Base-by-base conservation (phyloP, 257 asterid genomes). In the Penstemon eatonii region DNA sequence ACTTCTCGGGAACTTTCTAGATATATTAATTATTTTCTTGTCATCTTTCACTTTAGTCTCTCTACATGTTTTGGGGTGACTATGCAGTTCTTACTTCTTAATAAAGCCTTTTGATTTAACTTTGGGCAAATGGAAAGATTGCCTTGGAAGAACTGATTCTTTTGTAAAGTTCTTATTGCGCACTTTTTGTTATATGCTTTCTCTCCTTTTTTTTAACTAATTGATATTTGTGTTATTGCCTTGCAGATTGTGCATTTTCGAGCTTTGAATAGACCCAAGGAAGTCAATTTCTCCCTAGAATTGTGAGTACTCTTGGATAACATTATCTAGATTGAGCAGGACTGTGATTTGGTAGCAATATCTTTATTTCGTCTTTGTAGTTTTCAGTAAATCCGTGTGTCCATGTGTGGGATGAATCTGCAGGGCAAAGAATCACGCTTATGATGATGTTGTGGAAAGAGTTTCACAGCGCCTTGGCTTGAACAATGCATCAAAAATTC, bases 181-280 rank as follows among this genome's bases (percentile, higher is more conserved):
- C n/a, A n/a, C n/a, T n/a, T n/a, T 15, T 15, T 15, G 18, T 15
- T 15, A 15, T 15, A 0, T 15, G 18, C 18, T 15, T 15, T 15
- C 18, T 15, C 18, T 15, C 18, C 18, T 15, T 15, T 2, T 25
- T 25, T 25, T 25, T 1, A 25, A 0, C 33, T 25, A 25, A 25
- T 25, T 25, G 33, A 25, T 25, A 25, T 25, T 25, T 25, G 33
- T 25, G 33, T 25, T 25, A 1, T 25, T 70, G 42, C 44, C 45
- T 68, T 76, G 65, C 83, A 87, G 90, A 78, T 79, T 73, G 82
- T 87, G 76, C 84, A 71, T 69, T 87, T 87, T 65, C 85, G 94
- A 64, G 61, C 84, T 52, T 80, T 82, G 56, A 87, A 87, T 47
- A 85, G 76, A 68, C 87, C 87, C 46, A 84, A 82, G 72, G 94